A percentile compares a stretch with the other conserved stretches of the same genome.
Evolutionary conservation across 2,329 filamentous ascomycete genomes (phyloP).

Genomic region (Rhinocladiella similis): DNA sequence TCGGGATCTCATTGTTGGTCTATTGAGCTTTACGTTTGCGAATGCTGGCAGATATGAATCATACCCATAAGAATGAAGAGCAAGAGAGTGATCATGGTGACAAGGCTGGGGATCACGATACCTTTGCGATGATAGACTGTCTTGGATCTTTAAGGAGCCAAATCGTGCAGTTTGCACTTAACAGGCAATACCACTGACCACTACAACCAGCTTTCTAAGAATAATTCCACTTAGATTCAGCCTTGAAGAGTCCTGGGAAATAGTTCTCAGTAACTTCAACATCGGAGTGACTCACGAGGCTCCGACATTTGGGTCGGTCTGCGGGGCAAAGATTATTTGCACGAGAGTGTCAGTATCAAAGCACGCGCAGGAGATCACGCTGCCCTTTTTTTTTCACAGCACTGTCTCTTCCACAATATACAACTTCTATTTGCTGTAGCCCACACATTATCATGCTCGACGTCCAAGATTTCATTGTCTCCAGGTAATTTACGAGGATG

Average conservation of each 20-base stretch:
- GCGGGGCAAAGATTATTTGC: slow-evolving; percentile 6
- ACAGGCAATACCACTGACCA: too few species aligned
- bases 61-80: too few species aligned
- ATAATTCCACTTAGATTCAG: too few species aligned
- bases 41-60: neutral
- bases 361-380: neutral
- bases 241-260: too few species aligned
- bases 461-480: slow-evolving; percentile 74
- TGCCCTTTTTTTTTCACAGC: neutral
- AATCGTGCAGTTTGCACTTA: too few species aligned
- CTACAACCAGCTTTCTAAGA: too few species aligned
- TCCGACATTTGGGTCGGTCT: slow-evolving; percentile 7
- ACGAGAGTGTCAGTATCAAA: neutral
- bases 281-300: slow-evolving; percentile 16
- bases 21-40: too few species aligned
- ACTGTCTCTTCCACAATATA: neutral
- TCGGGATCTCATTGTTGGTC: neutral
- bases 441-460: slow-evolving; percentile 61
- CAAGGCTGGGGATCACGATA: too few species aligned
- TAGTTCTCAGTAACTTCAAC: neutral
- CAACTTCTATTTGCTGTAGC: neutral
- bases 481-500: slow-evolving; percentile 47
- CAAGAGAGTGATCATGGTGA: too few species aligned
- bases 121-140: too few species aligned
- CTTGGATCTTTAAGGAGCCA: too few species aligned